Conservation (phyloP, 164 flowering plant species). For the Berberis thunbergii region DNA sequence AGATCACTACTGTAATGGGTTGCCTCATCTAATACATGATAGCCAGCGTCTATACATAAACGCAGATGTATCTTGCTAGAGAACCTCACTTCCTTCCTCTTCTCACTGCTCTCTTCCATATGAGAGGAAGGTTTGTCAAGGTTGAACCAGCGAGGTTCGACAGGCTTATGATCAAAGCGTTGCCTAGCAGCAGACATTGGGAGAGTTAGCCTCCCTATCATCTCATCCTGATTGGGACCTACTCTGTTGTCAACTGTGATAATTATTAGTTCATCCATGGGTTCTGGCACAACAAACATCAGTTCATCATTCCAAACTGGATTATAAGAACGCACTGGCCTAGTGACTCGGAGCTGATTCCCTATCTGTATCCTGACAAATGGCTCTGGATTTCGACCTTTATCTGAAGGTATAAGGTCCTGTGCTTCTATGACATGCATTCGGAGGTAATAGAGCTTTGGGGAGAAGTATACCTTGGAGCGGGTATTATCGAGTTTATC, state of each 20-base stretch:
- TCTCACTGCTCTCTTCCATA: conserved; percentile 29
- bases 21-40: conserved; percentile 86
- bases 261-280: conserved; percentile 49
- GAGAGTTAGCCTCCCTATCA: conserved; percentile 33
- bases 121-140: conserved; percentile 31
- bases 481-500: conserved; percentile 42
- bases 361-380: conserved; percentile 50
- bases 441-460: conserved; percentile 71
- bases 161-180: conserved; percentile 30
- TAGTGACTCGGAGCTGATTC: conserved; percentile 36
- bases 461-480: conserved; percentile 80
- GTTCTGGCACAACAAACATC: conserved; percentile 78
- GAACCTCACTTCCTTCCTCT: conserved; percentile 56
- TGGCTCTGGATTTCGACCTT: conserved; percentile 25
- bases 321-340: conserved; percentile 19
- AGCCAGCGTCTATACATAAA: conserved; percentile 50
- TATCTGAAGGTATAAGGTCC: conserved; percentile 51
- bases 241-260: conserved; percentile 45
- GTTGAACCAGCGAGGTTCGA: conserved; percentile 54
- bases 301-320: conserved; percentile 76
- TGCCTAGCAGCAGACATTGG: conserved; percentile 29
- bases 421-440: conserved; percentile 66
- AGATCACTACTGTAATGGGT: conserved; percentile 80
- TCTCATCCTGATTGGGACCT: conserved; percentile 46
- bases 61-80: conserved; percentile 67